Percentiles rank a stretch among this genome's conserved stretches.
phyloP scores from a whole-genome alignment of 202 grass and related monocot species.

The Carex sylvatica region DNA sequence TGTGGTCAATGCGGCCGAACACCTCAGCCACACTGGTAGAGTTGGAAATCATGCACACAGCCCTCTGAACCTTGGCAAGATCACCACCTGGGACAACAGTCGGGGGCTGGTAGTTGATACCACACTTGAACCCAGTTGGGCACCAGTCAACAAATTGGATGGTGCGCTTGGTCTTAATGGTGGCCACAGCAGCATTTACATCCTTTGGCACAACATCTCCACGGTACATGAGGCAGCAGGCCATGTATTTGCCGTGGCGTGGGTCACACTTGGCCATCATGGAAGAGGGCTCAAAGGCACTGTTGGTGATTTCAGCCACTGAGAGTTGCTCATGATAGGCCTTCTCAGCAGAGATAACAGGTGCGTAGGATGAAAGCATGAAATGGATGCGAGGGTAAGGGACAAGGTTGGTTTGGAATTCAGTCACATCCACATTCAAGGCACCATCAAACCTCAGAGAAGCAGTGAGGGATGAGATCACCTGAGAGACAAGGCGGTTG shows the following conservation, averaged over 20 bases:
- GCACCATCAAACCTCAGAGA: conserved; percentile 80
- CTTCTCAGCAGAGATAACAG: conserved; percentile 61
- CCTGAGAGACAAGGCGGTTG: conserved; percentile 79
- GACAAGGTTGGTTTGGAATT: conserved; percentile 87
- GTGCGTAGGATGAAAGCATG: conserved; percentile 77
- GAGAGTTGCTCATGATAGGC: conserved; percentile 78
- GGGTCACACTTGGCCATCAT: conserved; percentile 89
- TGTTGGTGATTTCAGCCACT: conserved; percentile 74
- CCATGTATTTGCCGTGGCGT: conserved; percentile 71
- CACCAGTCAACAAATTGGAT: conserved; percentile 92
- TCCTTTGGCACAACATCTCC: conserved; percentile 79
- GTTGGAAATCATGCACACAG: conserved; percentile 86
- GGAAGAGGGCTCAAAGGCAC: conserved; percentile 66
- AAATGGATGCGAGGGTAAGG: conserved; percentile 80
- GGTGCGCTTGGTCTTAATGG: conserved; percentile 81
- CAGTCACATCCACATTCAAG: conserved; percentile 68
- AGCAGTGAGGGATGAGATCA: conserved; percentile 76
- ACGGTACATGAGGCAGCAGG: conserved; percentile 83
- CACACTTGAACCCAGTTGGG: conserved; percentile 77
- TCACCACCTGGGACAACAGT: conserved; percentile 63
- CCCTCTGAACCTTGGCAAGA: conserved; percentile 75
- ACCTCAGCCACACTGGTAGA: conserved; percentile 75
- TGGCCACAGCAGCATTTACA: conserved; percentile 59
- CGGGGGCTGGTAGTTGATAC: conserved; percentile 78
- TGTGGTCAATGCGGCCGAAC: conserved; percentile 73